Conservation (phyloP, 2,329 filamentous ascomycete genomes). For the Fusarium sp. region DNA sequence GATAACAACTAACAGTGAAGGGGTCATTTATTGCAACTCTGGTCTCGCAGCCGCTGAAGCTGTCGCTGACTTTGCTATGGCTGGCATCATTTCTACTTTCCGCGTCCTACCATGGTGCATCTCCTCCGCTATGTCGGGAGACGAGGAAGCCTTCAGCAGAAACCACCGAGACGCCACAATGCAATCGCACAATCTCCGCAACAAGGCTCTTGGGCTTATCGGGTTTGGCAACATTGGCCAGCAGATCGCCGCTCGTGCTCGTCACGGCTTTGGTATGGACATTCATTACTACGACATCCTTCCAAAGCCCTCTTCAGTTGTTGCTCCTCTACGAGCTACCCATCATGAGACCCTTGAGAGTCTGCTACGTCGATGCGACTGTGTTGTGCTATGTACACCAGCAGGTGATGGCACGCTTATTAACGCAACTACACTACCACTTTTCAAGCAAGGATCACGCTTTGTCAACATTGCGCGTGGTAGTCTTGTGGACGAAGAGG, state of each 20-base stretch:
- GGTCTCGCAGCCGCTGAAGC: slow-evolving; percentile 77
- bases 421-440: slow-evolving; percentile 57
- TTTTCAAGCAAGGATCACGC: slow-evolving; percentile 65
- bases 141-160: slow-evolving; percentile 59
- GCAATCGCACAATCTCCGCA: slow-evolving; percentile 71
- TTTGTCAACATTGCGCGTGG: slow-evolving; percentile 76
- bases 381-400: slow-evolving; percentile 71
- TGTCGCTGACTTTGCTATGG: slow-evolving; percentile 77
- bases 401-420: slow-evolving; percentile 61
- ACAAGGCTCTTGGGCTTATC: slow-evolving; percentile 72
- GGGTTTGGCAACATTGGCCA: slow-evolving; percentile 76
- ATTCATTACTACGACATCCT: slow-evolving; percentile 72
- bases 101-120: slow-evolving; percentile 75
- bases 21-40: slow-evolving; percentile 78
- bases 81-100: slow-evolving; percentile 76
- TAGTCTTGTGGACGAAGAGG: slow-evolving; percentile 72
- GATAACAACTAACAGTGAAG: slow-evolving; percentile 47
- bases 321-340: slow-evolving; percentile 56
- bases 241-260: slow-evolving; percentile 66
- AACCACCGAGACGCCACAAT: slow-evolving; percentile 71
- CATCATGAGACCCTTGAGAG: slow-evolving; percentile 64
- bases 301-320: slow-evolving; percentile 59
- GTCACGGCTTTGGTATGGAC: slow-evolving; percentile 72
- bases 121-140: slow-evolving; percentile 60
- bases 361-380: slow-evolving; percentile 67